These are phyloP conservation scores for Camelina laxa DNA, from an alignment of 345 rosid species.

Conservation along the genomic window DNA sequence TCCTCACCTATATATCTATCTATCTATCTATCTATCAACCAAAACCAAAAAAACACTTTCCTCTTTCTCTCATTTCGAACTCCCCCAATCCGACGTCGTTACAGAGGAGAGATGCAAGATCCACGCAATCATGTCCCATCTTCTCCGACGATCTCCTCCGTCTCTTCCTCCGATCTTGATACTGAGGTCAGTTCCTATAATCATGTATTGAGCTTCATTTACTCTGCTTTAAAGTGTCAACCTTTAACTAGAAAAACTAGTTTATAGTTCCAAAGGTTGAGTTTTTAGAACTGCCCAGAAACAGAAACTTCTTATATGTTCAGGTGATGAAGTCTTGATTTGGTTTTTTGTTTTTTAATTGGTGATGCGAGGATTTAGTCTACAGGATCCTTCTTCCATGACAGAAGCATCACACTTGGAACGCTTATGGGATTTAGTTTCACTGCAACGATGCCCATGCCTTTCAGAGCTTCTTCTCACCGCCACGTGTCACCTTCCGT, in stretches of 20 bases:
- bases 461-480: slow-evolving; percentile 67
- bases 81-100: slow-evolving; percentile 18
- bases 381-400: slow-evolving; percentile 94
- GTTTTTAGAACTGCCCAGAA: slow-evolving; percentile 15
- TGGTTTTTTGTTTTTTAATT: not conserved
- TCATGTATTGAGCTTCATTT: not conserved
- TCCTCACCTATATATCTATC: slow-evolving; percentile 20
- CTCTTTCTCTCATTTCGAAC: slow-evolving; percentile 27
- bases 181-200: slow-evolving; percentile 62
- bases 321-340: not conserved
- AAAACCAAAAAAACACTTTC: slow-evolving; percentile 21
- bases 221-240: not conserved
- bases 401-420: slow-evolving; percentile 91
- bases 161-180: slow-evolving; percentile 95
- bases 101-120: slow-evolving; percentile 55
- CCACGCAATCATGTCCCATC: slow-evolving; percentile 55
- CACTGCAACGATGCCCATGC: slow-evolving; percentile 54
- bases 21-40: slow-evolving; percentile 12
- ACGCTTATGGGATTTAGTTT: slow-evolving; percentile 90
- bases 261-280: slow-evolving; percentile 11
- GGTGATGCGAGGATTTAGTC: slow-evolving; percentile 55
- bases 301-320: not conserved
- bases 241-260: slow-evolving; percentile 9
- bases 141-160: slow-evolving; percentile 81
- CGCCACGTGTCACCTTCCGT: slow-evolving; percentile 48